A percentile compares a stretch with the other conserved stretches of the same genome.
These are phyloP conservation scores for Exutisphaerella laricina DNA, from an alignment of 2,329 filamentous ascomycete species.

Conservation along the genomic window DNA sequence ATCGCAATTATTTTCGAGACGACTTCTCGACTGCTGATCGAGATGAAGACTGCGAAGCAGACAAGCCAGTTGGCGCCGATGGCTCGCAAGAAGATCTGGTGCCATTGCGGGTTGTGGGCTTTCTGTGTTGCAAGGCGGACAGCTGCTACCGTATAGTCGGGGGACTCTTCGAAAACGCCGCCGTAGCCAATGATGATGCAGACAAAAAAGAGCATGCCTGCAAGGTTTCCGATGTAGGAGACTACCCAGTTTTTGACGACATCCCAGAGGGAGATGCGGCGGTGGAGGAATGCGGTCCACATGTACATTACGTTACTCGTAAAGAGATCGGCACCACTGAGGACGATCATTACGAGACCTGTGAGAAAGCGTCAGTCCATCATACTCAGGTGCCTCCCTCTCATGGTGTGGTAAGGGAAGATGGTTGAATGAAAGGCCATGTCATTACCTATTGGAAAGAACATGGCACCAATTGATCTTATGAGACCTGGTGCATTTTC, in stretches of 20 bases:
- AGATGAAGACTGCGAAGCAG: constrained; percentile 46
- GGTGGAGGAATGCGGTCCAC: constrained; percentile 19
- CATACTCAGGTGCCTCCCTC: not conserved
- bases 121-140: constrained; percentile 47
- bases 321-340: constrained; percentile 31
- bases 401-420: not conserved
- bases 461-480: constrained; percentile 26
- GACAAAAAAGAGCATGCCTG: constrained; percentile 32
- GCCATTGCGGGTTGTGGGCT: constrained; percentile 44
- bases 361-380: not conserved
- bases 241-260: constrained; percentile 20
- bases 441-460: constrained; percentile 29
- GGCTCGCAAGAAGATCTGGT: constrained; percentile 50
- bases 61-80: constrained; percentile 55
- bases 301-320: constrained; percentile 30
- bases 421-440: not conserved
- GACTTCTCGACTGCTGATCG: constrained; percentile 46
- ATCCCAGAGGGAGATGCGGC: constrained; percentile 16
- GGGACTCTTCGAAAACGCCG: constrained; percentile 29
- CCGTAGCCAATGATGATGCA: constrained; percentile 29
- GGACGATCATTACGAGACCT: constrained; percentile 29
- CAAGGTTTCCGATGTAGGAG: constrained; percentile 27
- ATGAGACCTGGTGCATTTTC: constrained; percentile 31
- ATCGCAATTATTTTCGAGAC: constrained; percentile 50
- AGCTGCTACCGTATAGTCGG: constrained; percentile 41